Evolutionary conservation across 306 rosid species (phyloP).

Genomic region (Fragaria nilgerrensis): DNA sequence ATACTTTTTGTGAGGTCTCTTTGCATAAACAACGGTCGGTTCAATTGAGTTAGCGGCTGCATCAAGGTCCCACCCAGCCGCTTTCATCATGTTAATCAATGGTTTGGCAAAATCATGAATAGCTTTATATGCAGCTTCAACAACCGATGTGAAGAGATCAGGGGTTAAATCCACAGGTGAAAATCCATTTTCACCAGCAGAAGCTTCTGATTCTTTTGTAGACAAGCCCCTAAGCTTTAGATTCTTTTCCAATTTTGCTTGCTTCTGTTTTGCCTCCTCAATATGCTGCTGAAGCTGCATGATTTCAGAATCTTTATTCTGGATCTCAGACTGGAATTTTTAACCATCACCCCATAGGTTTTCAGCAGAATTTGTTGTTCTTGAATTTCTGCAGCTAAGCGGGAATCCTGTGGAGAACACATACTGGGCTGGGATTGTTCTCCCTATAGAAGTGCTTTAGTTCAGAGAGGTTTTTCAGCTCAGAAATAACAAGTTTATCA

Average conservation of each 20-base stretch:
- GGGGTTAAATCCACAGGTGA: constrained; percentile 76
- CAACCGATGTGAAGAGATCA: constrained; percentile 75
- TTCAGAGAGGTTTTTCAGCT: constrained; percentile 90
- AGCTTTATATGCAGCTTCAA: constrained; percentile 84
- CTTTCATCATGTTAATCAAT: constrained; percentile 98
- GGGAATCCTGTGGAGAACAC: constrained; percentile 94
- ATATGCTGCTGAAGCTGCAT: constrained; percentile 84
- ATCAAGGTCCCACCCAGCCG: constrained; percentile 99
- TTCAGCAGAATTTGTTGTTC: constrained; percentile 94
- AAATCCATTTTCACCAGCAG: constrained; percentile 58
- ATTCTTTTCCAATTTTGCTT: constrained; percentile 82
- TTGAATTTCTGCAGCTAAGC: constrained; percentile 98
- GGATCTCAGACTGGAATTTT: constrained; percentile 98
- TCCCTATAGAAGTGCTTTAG: constrained; percentile 97
- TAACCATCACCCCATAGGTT: constrained; percentile 99
- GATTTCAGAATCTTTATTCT: constrained; percentile 93
- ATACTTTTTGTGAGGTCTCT: constrained; percentile 98
- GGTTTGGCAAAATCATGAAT: constrained; percentile 98
- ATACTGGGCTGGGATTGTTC: constrained; percentile 90
- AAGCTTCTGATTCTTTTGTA: constrained; percentile 72
- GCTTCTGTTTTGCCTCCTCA: constrained; percentile 89
- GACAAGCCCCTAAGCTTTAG: constrained; percentile 93
- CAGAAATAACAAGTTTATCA: constrained; percentile 84
- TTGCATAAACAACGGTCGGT: constrained; percentile 71
- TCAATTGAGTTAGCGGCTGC: constrained; percentile 94